phyloP scores from a whole-genome alignment of 176 grass and related monocot genomes.

The Olyra latifolia region DNA sequence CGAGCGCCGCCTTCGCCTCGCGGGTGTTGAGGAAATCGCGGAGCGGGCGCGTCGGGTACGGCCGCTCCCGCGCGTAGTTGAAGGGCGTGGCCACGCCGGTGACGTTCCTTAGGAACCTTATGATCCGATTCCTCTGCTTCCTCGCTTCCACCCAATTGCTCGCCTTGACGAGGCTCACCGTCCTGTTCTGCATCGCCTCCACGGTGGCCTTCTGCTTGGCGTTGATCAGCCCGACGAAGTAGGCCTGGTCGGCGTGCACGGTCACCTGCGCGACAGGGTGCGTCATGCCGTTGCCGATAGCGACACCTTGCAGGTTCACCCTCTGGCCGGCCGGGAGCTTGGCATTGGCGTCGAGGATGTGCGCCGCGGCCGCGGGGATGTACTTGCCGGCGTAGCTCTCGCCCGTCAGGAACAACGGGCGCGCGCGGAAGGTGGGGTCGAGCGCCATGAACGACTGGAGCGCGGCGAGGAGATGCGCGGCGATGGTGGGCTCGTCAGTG shows the following conservation, averaged over 20 bases:
- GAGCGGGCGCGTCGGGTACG: conserved; percentile 31
- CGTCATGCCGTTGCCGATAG: conserved; percentile 69
- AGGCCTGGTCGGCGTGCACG: conserved; percentile 61
- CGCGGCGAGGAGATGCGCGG: conserved; percentile 46
- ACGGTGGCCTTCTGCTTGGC: conserved; percentile 29
- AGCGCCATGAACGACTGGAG: conserved; percentile 57
- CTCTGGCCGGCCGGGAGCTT: neutral
- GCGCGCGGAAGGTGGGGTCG: conserved; percentile 37
- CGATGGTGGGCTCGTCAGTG: conserved; percentile 49
- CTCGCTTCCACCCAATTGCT: conserved; percentile 43
- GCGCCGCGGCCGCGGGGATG: conserved; percentile 48
- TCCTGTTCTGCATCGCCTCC: conserved; percentile 42
- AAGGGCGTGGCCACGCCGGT: conserved; percentile 47
- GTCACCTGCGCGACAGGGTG: conserved; percentile 59
- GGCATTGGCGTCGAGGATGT: conserved; percentile 42
- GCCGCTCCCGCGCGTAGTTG: conserved; percentile 45
- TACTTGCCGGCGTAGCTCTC: conserved; percentile 85
- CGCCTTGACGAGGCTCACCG: conserved; percentile 27
- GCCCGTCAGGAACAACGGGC: conserved; percentile 63
- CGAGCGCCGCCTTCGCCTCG: conserved; percentile 53
- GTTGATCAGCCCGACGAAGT: conserved; percentile 76
- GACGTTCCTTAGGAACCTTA: conserved; percentile 31
- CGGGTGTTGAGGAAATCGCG: conserved; percentile 45
- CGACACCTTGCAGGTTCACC: conserved; percentile 56
- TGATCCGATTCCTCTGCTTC: conserved; percentile 22